phyloP scores from a whole-genome alignment of 176 grass and related monocot species.

The Neostapfia colusana region DNA sequence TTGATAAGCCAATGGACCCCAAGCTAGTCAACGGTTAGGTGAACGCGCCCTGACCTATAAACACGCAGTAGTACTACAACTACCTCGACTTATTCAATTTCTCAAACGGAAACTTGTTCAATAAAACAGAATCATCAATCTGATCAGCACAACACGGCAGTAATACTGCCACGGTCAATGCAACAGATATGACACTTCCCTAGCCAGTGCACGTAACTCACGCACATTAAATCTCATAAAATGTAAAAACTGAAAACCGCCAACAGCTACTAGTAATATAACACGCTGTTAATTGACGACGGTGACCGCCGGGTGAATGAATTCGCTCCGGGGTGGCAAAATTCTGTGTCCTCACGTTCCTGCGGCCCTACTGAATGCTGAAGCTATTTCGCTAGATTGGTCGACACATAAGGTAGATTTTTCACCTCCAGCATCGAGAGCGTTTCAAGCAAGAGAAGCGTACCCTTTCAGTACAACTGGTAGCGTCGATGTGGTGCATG shows the following conservation, averaged over 20 bases:
- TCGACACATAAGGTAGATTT: neutral
- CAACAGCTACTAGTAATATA: slow-evolving; percentile 6
- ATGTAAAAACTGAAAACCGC: slow-evolving; percentile 27
- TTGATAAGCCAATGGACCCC: neutral
- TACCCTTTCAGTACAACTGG: too few relatives aligned
- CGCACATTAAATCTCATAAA: slow-evolving; percentile 39
- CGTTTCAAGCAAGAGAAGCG: neutral
- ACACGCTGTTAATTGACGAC: neutral
- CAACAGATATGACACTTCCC: slow-evolving; percentile 19
- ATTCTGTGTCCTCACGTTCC: neutral
- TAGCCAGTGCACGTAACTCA: neutral
- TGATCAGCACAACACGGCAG: neutral
- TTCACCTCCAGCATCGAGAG: neutral
- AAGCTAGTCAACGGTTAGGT: slow-evolving; percentile 32
- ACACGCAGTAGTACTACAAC: neutral
- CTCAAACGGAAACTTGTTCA: neutral
- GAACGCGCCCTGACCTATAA: neutral
- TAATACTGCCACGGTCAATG: neutral
- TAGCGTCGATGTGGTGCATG: neutral
- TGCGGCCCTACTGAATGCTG: neutral
- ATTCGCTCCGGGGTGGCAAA: slow-evolving; percentile 1
- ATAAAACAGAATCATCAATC: neutral
- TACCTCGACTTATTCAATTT: neutral
- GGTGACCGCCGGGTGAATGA: neutral
- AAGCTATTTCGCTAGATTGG: neutral